These are phyloP conservation scores for Rhodotorula glutinis DNA, from an alignment of 1,284 basidiomycete species.

Conservation along the genomic window DNA sequence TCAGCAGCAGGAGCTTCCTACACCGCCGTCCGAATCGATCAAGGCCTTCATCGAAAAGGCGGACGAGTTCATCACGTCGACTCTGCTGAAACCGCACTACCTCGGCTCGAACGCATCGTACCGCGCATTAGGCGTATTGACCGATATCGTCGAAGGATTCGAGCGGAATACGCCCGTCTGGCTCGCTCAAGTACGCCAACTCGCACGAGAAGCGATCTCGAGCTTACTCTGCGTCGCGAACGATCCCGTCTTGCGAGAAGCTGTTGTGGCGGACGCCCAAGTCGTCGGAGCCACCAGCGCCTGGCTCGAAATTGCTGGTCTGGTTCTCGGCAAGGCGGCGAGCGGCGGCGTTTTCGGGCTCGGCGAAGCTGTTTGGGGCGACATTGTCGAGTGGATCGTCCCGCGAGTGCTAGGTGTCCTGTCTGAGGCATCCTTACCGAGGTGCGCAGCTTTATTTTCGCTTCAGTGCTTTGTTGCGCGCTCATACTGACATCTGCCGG, in stretches of 20 bases:
- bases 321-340: constrained; percentile 1
- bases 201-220: not conserved
- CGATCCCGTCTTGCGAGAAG: constrained; percentile 11
- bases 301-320: constrained; percentile 4
- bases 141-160: not conserved
- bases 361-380: constrained; percentile 33
- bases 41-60: not conserved
- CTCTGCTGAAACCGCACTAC: constrained; percentile 9
- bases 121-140: not conserved
- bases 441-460: not conserved
- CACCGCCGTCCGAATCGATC: not conserved
- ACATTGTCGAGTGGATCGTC: constrained; percentile 50
- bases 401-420: constrained; percentile 51
- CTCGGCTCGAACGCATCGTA: not conserved
- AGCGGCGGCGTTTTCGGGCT: constrained; percentile 4
- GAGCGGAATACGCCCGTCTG: not conserved
- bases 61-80: not conserved
- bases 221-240: not conserved
- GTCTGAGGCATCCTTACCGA: constrained; percentile 51
- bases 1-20: too few relatives aligned
- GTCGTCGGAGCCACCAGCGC: not conserved
- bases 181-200: not conserved
- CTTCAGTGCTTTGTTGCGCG: not conserved
- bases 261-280: not conserved
- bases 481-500: too few relatives aligned